Evolutionary conservation across 768 basidiomycete species (phyloP), one percentile per base, ranked within the genome.

Genomic region (Boletus subparvulus): DNA sequence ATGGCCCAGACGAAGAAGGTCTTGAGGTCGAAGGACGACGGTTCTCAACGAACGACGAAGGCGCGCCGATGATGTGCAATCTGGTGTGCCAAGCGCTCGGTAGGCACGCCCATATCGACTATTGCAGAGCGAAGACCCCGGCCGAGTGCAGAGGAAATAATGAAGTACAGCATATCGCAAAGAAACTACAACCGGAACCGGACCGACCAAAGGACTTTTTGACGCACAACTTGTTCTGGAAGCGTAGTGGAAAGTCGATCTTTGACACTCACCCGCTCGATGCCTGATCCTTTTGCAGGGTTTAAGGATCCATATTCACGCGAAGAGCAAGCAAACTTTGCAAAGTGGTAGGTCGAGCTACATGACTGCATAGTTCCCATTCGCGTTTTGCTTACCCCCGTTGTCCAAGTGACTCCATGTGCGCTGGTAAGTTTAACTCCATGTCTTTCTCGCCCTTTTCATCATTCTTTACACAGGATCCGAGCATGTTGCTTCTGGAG

Each of bases 261-360:
- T 21, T 33, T 21, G 17, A 21, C 1, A 14, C 6, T 4, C 1
- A 2, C 3, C 16, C 1, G 0, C 13, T 58, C 19, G 17, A 37
- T 28, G 12, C 1, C 44, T 52, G 12, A 61, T 46, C 16, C 7
- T 50, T 46, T 14, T 47, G 13, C 47, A 84, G 84, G 82, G 6
- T 86, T 85, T 73, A 83, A 79, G 70, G 84, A 86, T 65, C 85
- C 83, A 0, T 86, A 86, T 60, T 77, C 83, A 6, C 75, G 75
- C 8, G 82, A 84, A 40, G 83, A 85, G 47, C 80, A 80, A 61
- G 48, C 73, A 0, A 75, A 77, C 49, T 86, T 85, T 62, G 66
- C 74, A 1, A 78, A 79, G 61, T 86, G 84, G 81, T 82, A 61
- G 45, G 77, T 66, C 16, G 10, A 48, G 3, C 19, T 30, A 32